phyloP scores from a whole-genome alignment of 768 basidiomycete genomes.

The Lanmaoa rubissima region DNA sequence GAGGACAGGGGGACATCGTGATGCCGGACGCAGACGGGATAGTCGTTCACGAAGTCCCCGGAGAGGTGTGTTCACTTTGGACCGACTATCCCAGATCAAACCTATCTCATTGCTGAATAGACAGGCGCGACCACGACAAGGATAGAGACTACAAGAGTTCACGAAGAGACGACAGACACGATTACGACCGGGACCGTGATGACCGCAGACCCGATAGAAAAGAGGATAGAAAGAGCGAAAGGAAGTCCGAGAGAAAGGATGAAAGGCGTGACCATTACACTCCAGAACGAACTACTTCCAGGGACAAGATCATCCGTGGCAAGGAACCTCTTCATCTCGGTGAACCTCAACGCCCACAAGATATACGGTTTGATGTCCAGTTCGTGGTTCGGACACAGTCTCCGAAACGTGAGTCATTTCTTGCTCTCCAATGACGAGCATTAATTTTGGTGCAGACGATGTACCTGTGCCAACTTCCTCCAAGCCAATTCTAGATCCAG shows the following conservation, averaged over 20 bases:
- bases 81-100: background rate
- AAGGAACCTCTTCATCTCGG: constrained; percentile 21
- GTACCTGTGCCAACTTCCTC: constrained; percentile 8
- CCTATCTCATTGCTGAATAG: constrained; percentile 22
- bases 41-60: constrained; percentile 42
- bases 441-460: constrained; percentile 8
- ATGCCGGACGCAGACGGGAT: constrained; percentile 33
- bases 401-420: constrained; percentile 15
- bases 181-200: constrained; percentile 32
- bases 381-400: constrained; percentile 7
- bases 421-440: background rate
- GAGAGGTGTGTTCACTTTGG: constrained; percentile 25
- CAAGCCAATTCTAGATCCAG: constrained; percentile 41
- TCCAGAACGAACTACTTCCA: constrained; percentile 35
- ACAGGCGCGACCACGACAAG: constrained; percentile 33
- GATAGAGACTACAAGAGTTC: constrained; percentile 40
- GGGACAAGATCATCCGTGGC: constrained; percentile 28
- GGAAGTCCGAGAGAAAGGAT: constrained; percentile 33
- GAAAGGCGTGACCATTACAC: constrained; percentile 41
- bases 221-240: constrained; percentile 34
- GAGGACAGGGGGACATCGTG: constrained; percentile 33
- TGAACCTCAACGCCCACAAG: constrained; percentile 24
- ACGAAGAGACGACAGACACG: constrained; percentile 34
- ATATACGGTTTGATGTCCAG: constrained; percentile 16
- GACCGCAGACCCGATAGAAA: constrained; percentile 32